Evolutionary conservation across 2,329 filamentous ascomycete genomes (phyloP).

Genomic region (Colletotrichum camelliae): DNA sequence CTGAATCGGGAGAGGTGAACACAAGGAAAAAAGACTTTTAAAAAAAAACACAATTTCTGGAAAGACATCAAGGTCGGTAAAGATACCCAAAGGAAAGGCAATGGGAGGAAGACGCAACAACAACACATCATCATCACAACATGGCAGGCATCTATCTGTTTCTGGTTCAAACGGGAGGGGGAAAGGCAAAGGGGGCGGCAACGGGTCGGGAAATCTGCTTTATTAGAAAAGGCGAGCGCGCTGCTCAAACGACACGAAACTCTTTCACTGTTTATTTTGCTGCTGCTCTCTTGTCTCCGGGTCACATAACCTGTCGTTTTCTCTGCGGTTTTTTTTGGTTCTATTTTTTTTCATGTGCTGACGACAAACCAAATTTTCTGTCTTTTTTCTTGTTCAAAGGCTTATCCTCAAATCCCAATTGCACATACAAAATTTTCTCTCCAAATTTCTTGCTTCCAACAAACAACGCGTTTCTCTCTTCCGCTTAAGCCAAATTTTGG

Average conservation of each 20-base stretch:
- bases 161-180: not conserved
- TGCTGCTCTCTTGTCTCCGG: not conserved
- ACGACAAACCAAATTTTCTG: not conserved
- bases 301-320: not conserved
- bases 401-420: not conserved
- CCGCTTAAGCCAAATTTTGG: not conserved
- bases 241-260: slow-evolving; percentile 16
- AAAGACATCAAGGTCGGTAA: not conserved
- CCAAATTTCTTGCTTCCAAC: not conserved
- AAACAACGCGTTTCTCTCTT: not conserved
- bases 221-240: slow-evolving; percentile 15
- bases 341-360: not conserved
- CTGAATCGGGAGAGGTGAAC: not conserved
- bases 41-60: not conserved
- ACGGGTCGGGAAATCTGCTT: not conserved
- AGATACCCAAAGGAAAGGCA: not conserved
- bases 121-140: not conserved
- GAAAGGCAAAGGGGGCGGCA: not conserved
- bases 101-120: not conserved
- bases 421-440: not conserved
- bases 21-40: not conserved
- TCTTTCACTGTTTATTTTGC: not conserved
- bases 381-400: not conserved
- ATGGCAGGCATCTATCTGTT: not conserved
- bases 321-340: not conserved